Percentiles rank a stretch among this genome's conserved stretches.
These are phyloP conservation scores for Saksenaea vasiformis DNA, from an alignment of 371 early-diverging fungal genomes.

Conservation along the genomic window DNA sequence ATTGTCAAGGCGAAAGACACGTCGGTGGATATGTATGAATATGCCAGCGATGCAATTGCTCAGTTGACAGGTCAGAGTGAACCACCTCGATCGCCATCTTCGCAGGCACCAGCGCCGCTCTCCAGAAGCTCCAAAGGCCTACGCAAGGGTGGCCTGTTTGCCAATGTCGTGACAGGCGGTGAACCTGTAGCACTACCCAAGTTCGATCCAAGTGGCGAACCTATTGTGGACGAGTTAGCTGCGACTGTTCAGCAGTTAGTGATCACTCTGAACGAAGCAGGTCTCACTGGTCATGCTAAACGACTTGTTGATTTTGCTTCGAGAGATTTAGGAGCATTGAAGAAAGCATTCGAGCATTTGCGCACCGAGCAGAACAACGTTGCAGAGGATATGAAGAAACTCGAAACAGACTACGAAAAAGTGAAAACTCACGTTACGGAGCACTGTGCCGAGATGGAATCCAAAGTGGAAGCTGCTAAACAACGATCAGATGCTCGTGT, in stretches of 20 bases:
- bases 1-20: constrained; percentile 29
- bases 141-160: constrained; percentile 23
- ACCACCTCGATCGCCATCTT: constrained; percentile 16
- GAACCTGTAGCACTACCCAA: constrained; percentile 25
- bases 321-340: constrained; percentile 31
- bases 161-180: constrained; percentile 32
- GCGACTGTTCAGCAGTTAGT: constrained; percentile 35
- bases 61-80: constrained; percentile 37
- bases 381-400: constrained; percentile 13
- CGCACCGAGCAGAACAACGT: constrained; percentile 26
- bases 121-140: constrained; percentile 7
- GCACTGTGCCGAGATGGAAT: constrained; percentile 23
- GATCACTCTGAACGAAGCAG: constrained; percentile 39
- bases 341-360: constrained; percentile 24
- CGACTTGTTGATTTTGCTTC: constrained; percentile 39
- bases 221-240: constrained; percentile 28
- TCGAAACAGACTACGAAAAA: constrained; percentile 13
- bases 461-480: constrained; percentile 14
- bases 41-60: constrained; percentile 32
- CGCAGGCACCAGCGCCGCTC: constrained; percentile 25
- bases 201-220: constrained; percentile 19
- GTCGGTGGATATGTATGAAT: constrained; percentile 43
- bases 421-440: constrained; percentile 19
- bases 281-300: constrained; percentile 45
- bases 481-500: constrained; percentile 26